Conservation (phyloP, 306 rosid species). For the Acacia melanoxylon region DNA sequence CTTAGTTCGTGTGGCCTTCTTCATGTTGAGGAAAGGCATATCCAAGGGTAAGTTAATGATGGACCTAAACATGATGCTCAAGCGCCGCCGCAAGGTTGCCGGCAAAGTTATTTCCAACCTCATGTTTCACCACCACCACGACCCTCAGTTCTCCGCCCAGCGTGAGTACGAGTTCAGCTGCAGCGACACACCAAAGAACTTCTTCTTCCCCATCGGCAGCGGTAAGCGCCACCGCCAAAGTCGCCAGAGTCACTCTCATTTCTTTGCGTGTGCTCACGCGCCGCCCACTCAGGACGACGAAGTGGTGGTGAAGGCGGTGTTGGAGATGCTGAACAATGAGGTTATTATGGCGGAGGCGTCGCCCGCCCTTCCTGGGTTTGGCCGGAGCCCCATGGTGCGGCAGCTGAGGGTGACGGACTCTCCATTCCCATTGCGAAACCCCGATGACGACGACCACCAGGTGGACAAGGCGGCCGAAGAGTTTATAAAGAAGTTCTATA, state of each 20-base stretch:
- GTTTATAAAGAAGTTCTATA: constrained; percentile 78
- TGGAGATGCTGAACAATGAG: constrained; percentile 56
- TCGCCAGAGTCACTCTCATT: constrained; percentile 3
- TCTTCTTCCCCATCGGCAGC: constrained; percentile 25
- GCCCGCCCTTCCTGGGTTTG: constrained; percentile 67
- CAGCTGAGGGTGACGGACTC: constrained; percentile 92
- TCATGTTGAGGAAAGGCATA: constrained; percentile 77
- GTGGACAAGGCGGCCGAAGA: constrained; percentile 87
- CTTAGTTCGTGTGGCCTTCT: constrained; percentile 66
- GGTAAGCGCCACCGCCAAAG: constrained; percentile 49
- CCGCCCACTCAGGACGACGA: constrained; percentile 63
- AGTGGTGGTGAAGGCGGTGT: constrained; percentile 39
- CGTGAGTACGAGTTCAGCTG: constrained; percentile 95
- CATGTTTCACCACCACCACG: constrained; percentile 45
- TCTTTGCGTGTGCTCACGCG: constrained; percentile 57
- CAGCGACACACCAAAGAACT: constrained; percentile 66
- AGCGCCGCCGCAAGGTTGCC: constrained; percentile 86
- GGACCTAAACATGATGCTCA: constrained; percentile 72
- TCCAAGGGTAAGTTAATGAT: constrained; percentile 64
- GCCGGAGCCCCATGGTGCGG: constrained; percentile 62
- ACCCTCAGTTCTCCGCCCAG: constrained; percentile 29
- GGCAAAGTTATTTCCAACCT: constrained; percentile 72
- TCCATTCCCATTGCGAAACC: constrained; percentile 72
- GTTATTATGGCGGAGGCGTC: constrained; percentile 41
- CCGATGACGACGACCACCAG: constrained; percentile 35